These are phyloP conservation scores for Capsicum baccatum DNA, from an alignment of 257 asterid genomes.

Conservation along the genomic window DNA sequence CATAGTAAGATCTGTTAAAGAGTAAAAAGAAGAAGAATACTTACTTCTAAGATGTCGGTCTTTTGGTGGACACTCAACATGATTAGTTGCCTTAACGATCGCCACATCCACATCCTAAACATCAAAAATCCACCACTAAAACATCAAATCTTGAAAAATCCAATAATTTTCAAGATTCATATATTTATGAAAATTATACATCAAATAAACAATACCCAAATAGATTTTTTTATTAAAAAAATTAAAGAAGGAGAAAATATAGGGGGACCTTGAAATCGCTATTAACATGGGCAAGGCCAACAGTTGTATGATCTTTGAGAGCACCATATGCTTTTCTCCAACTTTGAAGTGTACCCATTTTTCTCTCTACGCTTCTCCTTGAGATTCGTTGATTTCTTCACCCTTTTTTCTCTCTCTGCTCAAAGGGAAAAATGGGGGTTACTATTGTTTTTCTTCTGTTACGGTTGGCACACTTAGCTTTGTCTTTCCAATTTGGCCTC, in stretches of 20 bases:
- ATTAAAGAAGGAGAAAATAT: neutral
- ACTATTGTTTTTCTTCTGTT: neutral
- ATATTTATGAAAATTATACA: too few species aligned
- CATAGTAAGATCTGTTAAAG: slow-evolving; percentile 24
- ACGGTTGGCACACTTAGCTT: neutral
- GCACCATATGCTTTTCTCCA: slow-evolving; percentile 93
- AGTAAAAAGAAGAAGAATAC: slow-evolving; percentile 34
- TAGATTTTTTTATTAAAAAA: neutral
- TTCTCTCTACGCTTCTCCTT: slow-evolving; percentile 25
- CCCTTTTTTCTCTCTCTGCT: neutral
- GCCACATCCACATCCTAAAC: slow-evolving; percentile 92
- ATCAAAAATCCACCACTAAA: too few species aligned
- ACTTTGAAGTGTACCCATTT: slow-evolving; percentile 73
- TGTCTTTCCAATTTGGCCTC: slow-evolving; percentile 20
- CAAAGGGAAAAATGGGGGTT: slow-evolving; percentile 14
- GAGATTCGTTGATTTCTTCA: slow-evolving; percentile 22
- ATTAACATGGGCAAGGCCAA: slow-evolving; percentile 93
- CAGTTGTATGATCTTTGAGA: slow-evolving; percentile 80
- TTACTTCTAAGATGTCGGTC: slow-evolving; percentile 91
- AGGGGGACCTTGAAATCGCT: slow-evolving; percentile 84
- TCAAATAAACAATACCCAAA: neutral
- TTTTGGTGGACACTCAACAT: slow-evolving; percentile 93
- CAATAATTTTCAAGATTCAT: too few species aligned
- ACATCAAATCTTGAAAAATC: too few species aligned
- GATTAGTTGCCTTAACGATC: slow-evolving; percentile 97